Evolutionary conservation across 1,284 basidiomycete species (phyloP).

Genomic region (Trichosporon sp.): DNA sequence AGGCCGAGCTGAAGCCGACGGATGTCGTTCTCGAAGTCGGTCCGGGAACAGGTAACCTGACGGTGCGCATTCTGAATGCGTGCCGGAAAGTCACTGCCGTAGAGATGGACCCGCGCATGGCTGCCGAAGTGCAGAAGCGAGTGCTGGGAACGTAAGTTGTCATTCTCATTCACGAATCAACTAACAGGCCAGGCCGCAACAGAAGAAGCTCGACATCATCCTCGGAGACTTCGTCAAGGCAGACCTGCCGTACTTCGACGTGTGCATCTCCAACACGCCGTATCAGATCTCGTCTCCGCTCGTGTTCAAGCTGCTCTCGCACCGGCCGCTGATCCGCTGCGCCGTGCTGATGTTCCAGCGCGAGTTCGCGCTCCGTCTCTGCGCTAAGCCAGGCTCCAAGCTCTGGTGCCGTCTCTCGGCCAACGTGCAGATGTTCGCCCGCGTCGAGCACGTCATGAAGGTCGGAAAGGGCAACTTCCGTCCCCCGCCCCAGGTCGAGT

Average conservation of each 20-base stretch:
- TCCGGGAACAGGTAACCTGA: slow-evolving; percentile 96
- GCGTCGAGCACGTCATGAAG: slow-evolving; percentile 95
- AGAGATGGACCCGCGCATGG: slow-evolving; percentile 99
- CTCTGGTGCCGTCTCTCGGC: slow-evolving; percentile 94
- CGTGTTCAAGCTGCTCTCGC: slow-evolving; percentile 93
- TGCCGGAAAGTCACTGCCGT: slow-evolving; percentile 88
- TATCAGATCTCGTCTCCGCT: slow-evolving; percentile 98
- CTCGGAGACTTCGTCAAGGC: slow-evolving; percentile 98
- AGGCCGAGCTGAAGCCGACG: slow-evolving; percentile 87
- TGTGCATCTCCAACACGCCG: slow-evolving; percentile 97
- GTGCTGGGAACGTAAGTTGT: slow-evolving; percentile 90
- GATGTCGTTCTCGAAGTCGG: slow-evolving; percentile 97
- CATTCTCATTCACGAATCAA: background rate
- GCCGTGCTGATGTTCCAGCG: slow-evolving; percentile 99
- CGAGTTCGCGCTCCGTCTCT: slow-evolving; percentile 90
- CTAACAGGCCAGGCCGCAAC: slow-evolving; percentile 65
- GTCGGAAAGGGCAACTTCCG: slow-evolving; percentile 95
- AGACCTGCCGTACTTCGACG: slow-evolving; percentile 94
- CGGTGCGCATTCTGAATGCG: slow-evolving; percentile 87
- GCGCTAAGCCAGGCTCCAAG: slow-evolving; percentile 75
- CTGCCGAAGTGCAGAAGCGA: slow-evolving; percentile 92
- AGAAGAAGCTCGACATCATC: slow-evolving; percentile 87
- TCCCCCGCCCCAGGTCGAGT: slow-evolving; percentile 92
- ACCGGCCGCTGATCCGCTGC: slow-evolving; percentile 86
- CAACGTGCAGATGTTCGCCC: slow-evolving; percentile 92